Base-by-base conservation (phyloP, 2,329 filamentous ascomycete genomes). In the Ascosphaera pollenicola region DNA sequence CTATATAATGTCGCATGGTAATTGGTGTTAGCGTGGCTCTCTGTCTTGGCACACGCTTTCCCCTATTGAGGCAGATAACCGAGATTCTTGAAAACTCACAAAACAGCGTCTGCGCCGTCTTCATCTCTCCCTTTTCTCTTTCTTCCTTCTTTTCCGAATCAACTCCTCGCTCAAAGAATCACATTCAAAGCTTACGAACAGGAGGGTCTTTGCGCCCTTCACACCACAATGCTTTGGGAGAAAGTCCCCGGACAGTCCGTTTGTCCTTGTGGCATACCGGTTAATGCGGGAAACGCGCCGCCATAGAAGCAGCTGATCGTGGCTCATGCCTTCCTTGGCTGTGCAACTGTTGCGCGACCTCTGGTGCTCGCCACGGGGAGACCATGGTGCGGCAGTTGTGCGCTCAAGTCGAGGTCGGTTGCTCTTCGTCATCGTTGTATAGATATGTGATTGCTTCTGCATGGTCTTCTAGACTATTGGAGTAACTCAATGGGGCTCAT, bases 401-500 rank as follows among this genome's bases (percentile, higher is more conserved):
- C 6, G 10, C 10, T 19, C 16, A n/a, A 19, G 35, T 36, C 17
- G 87, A 85, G 87, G 93, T 94, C 93, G 82, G 80, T 52, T 64
- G 55, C 63, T 56, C 50, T 45, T 46, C 78, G 87, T 94, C 87
- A 75, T 75, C 78, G 69, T 81, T 69, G 58, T 68, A 92, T 74
- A 94, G 87, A 78, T 75, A 95, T 94, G 87, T 85, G 87, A 94
- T 94, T 93, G 82, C 80, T 51, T 64, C 55, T 62, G 56, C 50
- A 40, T 42, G 35, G 10, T 47, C 45, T 49, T 53, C 50, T 46
- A 43, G 46, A 42, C 43, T 40, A 47, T 54, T 55, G 58, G 62
- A 69, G 81, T 93, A 91, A 95, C 87, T 93, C 85, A 84, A 95
- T 92, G 87, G 87, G 87, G 87, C 87, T 94, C 84, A 95, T 93